Evolutionary conservation across 176 grass and related monocot species (phyloP), one percentile per base, ranked within the genome.

Genomic region (Musa schizocarpa): DNA sequence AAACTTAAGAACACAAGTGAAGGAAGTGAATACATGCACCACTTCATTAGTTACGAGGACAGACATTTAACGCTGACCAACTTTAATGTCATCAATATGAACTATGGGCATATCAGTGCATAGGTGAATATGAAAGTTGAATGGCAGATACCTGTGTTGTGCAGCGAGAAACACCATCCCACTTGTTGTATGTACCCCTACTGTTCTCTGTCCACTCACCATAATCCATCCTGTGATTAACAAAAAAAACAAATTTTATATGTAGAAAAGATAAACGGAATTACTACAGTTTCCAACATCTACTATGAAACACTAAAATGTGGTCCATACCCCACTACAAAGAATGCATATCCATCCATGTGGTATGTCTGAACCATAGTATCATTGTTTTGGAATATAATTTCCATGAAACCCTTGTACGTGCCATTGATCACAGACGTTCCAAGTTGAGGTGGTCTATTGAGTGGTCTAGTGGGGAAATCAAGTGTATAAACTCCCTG

Each of bases 331-430:
- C 71, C 71, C 21, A 57, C 71, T 9, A 74, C 52, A 16, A 74
- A 74, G 24, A 74, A 74, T 74, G 71, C 71, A 74, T 74, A 74
- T 74, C 71, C 71, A 57, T 74, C 71, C 52, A 74, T 55, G 71
- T 74, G 71, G 17, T 74, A 74, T 27, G 71, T 74, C 24, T 74
- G 71, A 56, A 74, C 71, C 14, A 23, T 74, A 26, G 71, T 74
- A 5, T 74, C 71, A 26, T 74, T 74, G 23, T 74, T 74, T 24
- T 74, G 71, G 53, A 74, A 74, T 55, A 74, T 74, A 22, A 74
- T 74, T 56, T 74, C 71, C 71, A 74, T 74, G 51, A 74, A 74
- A 74, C 71, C 53, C 71, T 55, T 74, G 19, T 74, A 74, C 17
- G 71, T 74, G 21, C 71, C 71, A 74, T 74, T 74, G 49, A 74